phyloP scores from a whole-genome alignment of 768 basidiomycete genomes.

The Tylopilus felleus region DNA sequence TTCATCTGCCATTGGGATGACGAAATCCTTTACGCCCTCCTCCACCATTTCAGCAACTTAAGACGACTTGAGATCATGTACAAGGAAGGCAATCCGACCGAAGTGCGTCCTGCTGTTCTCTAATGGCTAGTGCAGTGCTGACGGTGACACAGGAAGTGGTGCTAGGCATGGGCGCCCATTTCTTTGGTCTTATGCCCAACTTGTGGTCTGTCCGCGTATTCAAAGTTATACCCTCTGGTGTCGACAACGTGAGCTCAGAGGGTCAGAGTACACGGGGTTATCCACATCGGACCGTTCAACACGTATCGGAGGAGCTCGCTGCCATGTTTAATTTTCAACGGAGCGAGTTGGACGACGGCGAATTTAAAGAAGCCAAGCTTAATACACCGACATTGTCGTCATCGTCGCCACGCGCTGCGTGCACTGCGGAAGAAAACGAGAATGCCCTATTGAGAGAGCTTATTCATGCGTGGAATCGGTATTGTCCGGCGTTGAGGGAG shows the following conservation, averaged over 20 bases:
- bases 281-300: constrained; percentile 11
- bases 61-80: constrained; percentile 41
- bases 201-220: constrained; percentile 41
- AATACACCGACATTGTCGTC: background rate
- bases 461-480: constrained; percentile 43
- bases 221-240: constrained; percentile 19
- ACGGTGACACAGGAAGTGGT: constrained; percentile 32
- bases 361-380: constrained; percentile 20
- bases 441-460: constrained; percentile 32
- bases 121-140: background rate
- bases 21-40: constrained; percentile 42
- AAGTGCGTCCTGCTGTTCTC: constrained; percentile 31
- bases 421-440: constrained; percentile 20
- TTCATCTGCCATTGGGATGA: constrained; percentile 45
- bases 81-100: constrained; percentile 36
- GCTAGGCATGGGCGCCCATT: constrained; percentile 42
- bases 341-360: constrained; percentile 19
- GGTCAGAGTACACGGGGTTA: constrained; percentile 5
- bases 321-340: constrained; percentile 11
- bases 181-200: constrained; percentile 35
- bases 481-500: constrained; percentile 37
- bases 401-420: background rate
- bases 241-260: constrained; percentile 11
- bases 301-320: constrained; percentile 10
- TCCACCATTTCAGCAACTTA: constrained; percentile 36